Evolutionary conservation across 2,329 filamentous ascomycete species (phyloP).

Genomic region (Paracoccidioides lutzii): DNA sequence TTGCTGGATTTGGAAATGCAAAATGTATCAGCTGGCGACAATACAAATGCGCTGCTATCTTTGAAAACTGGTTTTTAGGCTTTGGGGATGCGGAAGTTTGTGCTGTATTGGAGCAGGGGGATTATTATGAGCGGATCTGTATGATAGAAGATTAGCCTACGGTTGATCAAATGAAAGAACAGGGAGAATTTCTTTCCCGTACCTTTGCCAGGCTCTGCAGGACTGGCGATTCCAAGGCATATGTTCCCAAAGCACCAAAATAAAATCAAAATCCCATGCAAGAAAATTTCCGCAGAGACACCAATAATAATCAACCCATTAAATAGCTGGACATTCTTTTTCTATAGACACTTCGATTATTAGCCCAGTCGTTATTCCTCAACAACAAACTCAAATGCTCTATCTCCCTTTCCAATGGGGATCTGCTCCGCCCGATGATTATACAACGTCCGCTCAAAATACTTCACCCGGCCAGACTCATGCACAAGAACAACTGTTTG

Average conservation of each 20-base stretch:
- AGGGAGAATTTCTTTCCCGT: too few species aligned
- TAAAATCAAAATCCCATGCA: background rate
- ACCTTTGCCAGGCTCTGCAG: too few species aligned
- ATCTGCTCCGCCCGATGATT: constrained; percentile 40
- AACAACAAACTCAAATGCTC: constrained; percentile 25
- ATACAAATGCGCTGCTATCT: too few species aligned
- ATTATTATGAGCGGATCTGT: too few species aligned
- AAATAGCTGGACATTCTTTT: background rate
- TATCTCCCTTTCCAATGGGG: constrained; percentile 35
- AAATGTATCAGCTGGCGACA: too few species aligned
- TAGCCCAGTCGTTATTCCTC: constrained; percentile 8
- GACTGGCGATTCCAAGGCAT: background rate
- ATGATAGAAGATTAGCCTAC: too few species aligned
- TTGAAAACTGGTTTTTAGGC: too few species aligned
- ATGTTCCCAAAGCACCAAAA: background rate
- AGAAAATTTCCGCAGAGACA: background rate
- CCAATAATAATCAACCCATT: background rate
- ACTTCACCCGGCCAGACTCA: constrained; percentile 43
- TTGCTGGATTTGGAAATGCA: too few species aligned
- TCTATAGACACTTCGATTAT: background rate
- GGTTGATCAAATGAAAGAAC: too few species aligned
- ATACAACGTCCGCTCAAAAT: constrained; percentile 49
- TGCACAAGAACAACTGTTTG: constrained; percentile 49
- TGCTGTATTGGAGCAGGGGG: too few species aligned
- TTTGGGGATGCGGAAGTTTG: too few species aligned